Evolutionary conservation across 1,284 basidiomycete genomes (phyloP).

Genomic region (Malassezia obtusa): DNA sequence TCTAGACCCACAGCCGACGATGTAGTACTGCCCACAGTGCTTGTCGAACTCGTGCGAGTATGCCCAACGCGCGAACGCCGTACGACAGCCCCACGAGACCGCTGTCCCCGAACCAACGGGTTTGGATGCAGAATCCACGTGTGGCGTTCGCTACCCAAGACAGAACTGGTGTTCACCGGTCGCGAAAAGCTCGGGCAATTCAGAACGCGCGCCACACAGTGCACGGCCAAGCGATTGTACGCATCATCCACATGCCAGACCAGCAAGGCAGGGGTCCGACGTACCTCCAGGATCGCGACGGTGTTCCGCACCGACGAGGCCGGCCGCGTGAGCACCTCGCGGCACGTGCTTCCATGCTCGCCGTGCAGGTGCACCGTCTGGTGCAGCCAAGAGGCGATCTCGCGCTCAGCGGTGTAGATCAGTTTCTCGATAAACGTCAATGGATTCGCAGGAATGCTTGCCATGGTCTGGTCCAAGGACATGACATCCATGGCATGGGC

Average conservation of each 20-base stretch:
- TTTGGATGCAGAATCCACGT: conserved; percentile 41
- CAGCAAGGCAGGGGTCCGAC: conserved; percentile 28
- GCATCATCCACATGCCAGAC: conserved; percentile 34
- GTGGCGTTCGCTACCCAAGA: conserved; percentile 2
- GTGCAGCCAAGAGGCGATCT: conserved; percentile 22
- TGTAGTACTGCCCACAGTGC: conserved; percentile 6
- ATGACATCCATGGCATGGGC: background rate
- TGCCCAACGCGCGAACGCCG: background rate
- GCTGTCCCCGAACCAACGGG: conserved; percentile 20
- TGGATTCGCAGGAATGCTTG: background rate
- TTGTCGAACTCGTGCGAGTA: conserved; percentile 8
- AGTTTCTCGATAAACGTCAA: conserved; percentile 21
- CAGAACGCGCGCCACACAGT: conserved; percentile 33
- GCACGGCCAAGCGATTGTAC: conserved; percentile 29
- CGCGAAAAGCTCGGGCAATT: conserved; percentile 30
- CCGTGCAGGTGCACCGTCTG: conserved; percentile 21
- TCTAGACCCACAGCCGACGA: conserved; percentile 1
- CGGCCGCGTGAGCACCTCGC: background rate
- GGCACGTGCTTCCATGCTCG: background rate
- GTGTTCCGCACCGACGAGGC: background rate
- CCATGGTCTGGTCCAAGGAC: background rate
- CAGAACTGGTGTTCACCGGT: background rate
- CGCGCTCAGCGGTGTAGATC: conserved; percentile 22
- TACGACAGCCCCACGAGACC: conserved; percentile 9
- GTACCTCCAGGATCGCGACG: conserved; percentile 21